phyloP scores from a whole-genome alignment of 2,329 filamentous ascomycete genomes.

The Aspergillus texensis region DNA sequence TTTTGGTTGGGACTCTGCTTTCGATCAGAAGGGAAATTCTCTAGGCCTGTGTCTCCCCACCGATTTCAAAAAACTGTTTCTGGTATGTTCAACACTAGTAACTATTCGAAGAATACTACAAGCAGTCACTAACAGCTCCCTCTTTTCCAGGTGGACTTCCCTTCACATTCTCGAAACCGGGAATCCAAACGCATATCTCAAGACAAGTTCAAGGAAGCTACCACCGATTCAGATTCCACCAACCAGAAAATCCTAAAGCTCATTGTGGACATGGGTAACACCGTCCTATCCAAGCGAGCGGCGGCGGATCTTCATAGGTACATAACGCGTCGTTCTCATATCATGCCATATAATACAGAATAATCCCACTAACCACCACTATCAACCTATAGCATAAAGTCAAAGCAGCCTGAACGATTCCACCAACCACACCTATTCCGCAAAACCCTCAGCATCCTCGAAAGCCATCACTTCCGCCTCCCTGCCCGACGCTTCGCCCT shows the following conservation, averaged over 20 bases:
- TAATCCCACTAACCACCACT: neutral
- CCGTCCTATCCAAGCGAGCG: slow-evolving; percentile 86
- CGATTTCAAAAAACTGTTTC: slow-evolving; percentile 76
- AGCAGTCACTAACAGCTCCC: slow-evolving; percentile 4
- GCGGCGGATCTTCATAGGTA: slow-evolving; percentile 73
- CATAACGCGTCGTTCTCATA: slow-evolving; percentile 23
- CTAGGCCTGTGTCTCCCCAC: slow-evolving; percentile 85
- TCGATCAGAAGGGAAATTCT: slow-evolving; percentile 78
- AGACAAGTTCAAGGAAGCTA: slow-evolving; percentile 59
- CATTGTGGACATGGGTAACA: slow-evolving; percentile 87
- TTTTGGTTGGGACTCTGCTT: slow-evolving; percentile 89
- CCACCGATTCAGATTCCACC: slow-evolving; percentile 61
- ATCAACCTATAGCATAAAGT: slow-evolving; percentile 65
- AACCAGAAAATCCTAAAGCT: slow-evolving; percentile 80
- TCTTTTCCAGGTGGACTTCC: slow-evolving; percentile 35
- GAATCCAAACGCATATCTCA: slow-evolving; percentile 45
- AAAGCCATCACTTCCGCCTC: slow-evolving; percentile 86
- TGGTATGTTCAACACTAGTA: slow-evolving; percentile 53
- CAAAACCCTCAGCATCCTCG: slow-evolving; percentile 80
- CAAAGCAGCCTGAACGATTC: slow-evolving; percentile 74
- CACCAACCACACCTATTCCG: slow-evolving; percentile 76
- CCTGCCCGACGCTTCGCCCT: slow-evolving; percentile 86
- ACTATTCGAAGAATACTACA: neutral
- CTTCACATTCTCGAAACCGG: slow-evolving; percentile 42
- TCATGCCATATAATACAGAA: neutral